These are phyloP conservation scores for Picea glauca DNA, from an alignment of 75 land plant genomes.

Conservation along the genomic window DNA sequence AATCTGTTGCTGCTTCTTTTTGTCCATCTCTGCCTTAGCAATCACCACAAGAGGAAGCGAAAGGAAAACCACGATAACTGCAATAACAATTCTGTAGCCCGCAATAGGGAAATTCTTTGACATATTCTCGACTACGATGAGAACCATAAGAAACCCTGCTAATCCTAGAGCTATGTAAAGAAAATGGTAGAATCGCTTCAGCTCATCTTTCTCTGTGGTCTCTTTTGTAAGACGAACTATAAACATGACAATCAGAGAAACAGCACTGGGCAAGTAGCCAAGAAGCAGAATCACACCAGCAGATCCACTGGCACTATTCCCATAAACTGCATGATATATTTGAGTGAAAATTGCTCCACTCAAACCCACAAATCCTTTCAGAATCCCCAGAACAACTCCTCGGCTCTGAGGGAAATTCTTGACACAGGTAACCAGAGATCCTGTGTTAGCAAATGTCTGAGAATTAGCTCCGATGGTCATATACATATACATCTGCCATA, in stretches of 20 bases:
- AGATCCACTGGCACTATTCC: slow-evolving; percentile 24
- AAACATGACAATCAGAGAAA: slow-evolving; percentile 1
- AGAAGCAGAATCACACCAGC: not conserved
- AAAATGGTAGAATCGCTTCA: slow-evolving; percentile 23
- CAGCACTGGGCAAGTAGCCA: not conserved
- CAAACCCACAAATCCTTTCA: not conserved
- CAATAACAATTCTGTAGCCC: slow-evolving; percentile 18
- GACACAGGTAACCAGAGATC: slow-evolving; percentile 50
- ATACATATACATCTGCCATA: slow-evolving; percentile 68
- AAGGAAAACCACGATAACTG: slow-evolving; percentile 25
- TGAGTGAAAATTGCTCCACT: slow-evolving; percentile 37
- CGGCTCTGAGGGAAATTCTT: slow-evolving; percentile 56
- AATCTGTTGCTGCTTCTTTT: too few species aligned
- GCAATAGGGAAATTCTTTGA: slow-evolving; percentile 3
- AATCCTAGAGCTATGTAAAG: slow-evolving; percentile 33
- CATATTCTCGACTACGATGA: slow-evolving; percentile 27
- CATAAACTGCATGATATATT: slow-evolving; percentile 48
- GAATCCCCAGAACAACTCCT: slow-evolving; percentile 19
- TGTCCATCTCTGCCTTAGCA: slow-evolving; percentile 25
- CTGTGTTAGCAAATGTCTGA: slow-evolving; percentile 51
- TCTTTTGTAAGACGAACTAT: not conserved
- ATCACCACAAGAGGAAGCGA: slow-evolving; percentile 29
- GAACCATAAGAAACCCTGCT: slow-evolving; percentile 38
- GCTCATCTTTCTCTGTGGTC: slow-evolving; percentile 10
- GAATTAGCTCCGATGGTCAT: slow-evolving; percentile 57